Evolutionary conservation across 306 rosid genomes (phyloP), one percentile per base, ranked within the genome.

Genomic region (Malus sylvestris): DNA sequence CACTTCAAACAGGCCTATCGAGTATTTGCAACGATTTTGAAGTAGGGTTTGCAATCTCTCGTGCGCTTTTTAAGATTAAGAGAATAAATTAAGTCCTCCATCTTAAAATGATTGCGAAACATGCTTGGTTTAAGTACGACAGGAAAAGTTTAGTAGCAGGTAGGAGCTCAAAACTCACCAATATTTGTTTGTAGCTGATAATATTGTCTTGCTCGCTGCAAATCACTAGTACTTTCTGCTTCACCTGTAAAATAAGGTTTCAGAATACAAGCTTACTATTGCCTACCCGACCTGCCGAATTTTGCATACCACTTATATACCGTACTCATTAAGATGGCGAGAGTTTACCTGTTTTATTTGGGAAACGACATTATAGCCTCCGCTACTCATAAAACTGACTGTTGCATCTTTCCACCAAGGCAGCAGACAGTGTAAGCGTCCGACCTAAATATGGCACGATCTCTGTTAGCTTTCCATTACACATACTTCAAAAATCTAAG

Each of bases 361-460:
- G n/a, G 81, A 68, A 70, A 49, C 9, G 22, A 88, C 87, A 70
- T 88, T 83, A 35, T 88, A 88, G 33, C 91, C 91, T 40, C 89
- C 91, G 8, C 89, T 81, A 8, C 8, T 49, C 72, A 88, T 88
- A 70, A 85, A 88, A 77, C 59, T 81, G 60, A 88, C 46, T 7
- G 83, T 88, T 68, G 89, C 81, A 38, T 88, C 88, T 64, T 85
- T 74, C 89, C 91, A 88, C 89, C 91, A 88, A 67, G 91, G 89
- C 32, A 81, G 76, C 46, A 85, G 76, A 72, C 88, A 85, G 72
- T 88, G 89, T 78, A 88, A 85, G 44, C 89, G 87, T 27, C 89
- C 89, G 5, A 88, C 86, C 91, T 88, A 32, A 71, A 63, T 77
- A 58, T 23, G 12, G 46, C 16, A 83, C 3, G 25, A 58, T 38